Conservation (phyloP, 768 basidiomycete genomes). For the Psilocybe sp. region DNA sequence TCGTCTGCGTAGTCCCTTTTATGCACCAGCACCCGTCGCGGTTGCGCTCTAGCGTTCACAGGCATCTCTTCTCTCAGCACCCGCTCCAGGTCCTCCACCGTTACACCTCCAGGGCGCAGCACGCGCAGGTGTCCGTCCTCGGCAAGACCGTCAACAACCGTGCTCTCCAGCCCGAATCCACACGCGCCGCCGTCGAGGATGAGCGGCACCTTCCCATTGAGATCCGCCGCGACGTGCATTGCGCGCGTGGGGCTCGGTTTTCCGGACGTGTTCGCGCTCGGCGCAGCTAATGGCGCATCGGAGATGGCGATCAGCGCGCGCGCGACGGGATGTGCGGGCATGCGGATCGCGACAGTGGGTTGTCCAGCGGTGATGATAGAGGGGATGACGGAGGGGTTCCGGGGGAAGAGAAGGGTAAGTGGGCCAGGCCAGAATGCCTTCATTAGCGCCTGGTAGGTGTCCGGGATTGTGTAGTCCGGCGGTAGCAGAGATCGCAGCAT, state of each 20-base stretch:
- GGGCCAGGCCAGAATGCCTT: conserved; percentile 93
- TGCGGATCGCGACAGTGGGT: conserved; percentile 82
- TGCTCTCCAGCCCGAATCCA: conserved; percentile 90
- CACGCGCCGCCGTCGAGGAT: conserved; percentile 94
- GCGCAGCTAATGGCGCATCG: conserved; percentile 83
- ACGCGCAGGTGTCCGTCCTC: conserved; percentile 75
- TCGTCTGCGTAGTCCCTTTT: conserved; percentile 73
- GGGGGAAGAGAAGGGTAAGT: conserved; percentile 88
- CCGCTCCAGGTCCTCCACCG: conserved; percentile 80
- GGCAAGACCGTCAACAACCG: conserved; percentile 87
- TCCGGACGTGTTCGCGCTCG: conserved; percentile 92
- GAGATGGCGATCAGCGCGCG: conserved; percentile 79
- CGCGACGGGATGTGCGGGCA: conserved; percentile 94
- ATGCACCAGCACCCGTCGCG: conserved; percentile 71
- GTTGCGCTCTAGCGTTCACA: conserved; percentile 19
- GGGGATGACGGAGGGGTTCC: conserved; percentile 59
- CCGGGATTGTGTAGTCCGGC: conserved; percentile 53
- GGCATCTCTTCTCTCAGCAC: conserved; percentile 44
- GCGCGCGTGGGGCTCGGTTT: conserved; percentile 92
- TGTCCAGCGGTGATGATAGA: conserved; percentile 77
- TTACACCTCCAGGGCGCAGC: conserved; percentile 88
- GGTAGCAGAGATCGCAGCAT: conserved; percentile 85
- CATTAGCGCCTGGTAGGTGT: conserved; percentile 72
- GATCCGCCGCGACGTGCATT: conserved; percentile 78
- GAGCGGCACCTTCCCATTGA: conserved; percentile 67